phyloP scores from a whole-genome alignment of 2,329 filamentous ascomycete species.

The Sarocladium brachiariae region DNA sequence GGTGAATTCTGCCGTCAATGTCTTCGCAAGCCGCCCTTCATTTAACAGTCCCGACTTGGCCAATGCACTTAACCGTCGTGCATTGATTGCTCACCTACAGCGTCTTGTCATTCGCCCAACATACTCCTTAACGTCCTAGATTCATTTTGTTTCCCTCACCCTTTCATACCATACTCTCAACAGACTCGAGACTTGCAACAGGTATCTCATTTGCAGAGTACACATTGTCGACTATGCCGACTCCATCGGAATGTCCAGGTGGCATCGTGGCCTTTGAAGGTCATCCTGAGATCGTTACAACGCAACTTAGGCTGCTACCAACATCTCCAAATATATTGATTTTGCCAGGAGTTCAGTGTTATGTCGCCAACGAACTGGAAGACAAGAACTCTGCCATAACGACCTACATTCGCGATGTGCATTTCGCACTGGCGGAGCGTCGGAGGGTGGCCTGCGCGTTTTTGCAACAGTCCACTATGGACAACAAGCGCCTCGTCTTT shows the following conservation, averaged over 20 bases:
- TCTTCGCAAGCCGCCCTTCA: not conserved
- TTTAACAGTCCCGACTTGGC: not conserved
- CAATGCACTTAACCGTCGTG: not conserved
- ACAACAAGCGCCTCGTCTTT: constrained; percentile 50
- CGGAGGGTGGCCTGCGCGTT: constrained; percentile 44
- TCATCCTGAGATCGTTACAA: constrained; percentile 44
- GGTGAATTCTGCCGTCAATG: not conserved
- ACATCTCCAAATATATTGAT: constrained; percentile 51
- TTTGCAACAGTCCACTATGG: constrained; percentile 36
- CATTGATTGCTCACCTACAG: not conserved
- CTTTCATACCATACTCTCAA: too few species aligned
- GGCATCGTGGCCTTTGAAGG: constrained; percentile 57
- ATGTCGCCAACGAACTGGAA: constrained; percentile 25
- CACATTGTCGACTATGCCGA: constrained; percentile 17
- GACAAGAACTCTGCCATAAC: constrained; percentile 16
- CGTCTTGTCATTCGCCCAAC: not conserved
- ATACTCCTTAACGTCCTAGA: too few species aligned
- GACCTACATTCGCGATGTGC: constrained; percentile 38
- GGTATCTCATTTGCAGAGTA: not conserved
- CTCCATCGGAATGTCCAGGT: constrained; percentile 22
- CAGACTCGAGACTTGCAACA: too few species aligned
- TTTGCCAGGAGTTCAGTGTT: constrained; percentile 44
- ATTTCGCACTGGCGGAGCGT: constrained; percentile 42
- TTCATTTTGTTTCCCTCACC: too few species aligned
- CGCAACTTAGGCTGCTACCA: constrained; percentile 54